These are phyloP conservation scores for Fusarium mundagurra DNA, from an alignment of 2,329 filamentous ascomycete species.

Conservation along the genomic window DNA sequence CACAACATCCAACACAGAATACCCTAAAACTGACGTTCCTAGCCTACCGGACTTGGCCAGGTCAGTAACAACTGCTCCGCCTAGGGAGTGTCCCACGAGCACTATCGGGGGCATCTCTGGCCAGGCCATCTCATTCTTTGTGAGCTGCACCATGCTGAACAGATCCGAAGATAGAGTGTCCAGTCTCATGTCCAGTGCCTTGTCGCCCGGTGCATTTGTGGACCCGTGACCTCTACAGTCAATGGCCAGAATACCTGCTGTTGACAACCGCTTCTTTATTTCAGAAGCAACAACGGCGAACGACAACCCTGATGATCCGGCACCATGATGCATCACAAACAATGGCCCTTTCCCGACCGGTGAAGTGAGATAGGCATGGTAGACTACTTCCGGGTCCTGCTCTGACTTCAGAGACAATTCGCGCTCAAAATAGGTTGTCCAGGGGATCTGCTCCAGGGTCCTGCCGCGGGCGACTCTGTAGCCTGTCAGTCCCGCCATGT, in stretches of 20 bases:
- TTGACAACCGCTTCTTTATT: constrained; percentile 78
- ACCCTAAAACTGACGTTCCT: constrained; percentile 78
- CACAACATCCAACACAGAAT: constrained; percentile 92
- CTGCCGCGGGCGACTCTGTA: constrained; percentile 60
- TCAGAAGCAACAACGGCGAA: constrained; percentile 85
- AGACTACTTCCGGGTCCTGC: constrained; percentile 61
- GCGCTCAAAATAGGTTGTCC: constrained; percentile 91
- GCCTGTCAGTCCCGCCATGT: constrained; percentile 38
- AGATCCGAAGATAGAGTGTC: constrained; percentile 79
- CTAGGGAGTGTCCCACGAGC: constrained; percentile 90
- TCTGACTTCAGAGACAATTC: constrained; percentile 77
- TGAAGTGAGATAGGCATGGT: constrained; percentile 90
- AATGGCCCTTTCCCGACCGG: constrained; percentile 80
- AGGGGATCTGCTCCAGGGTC: constrained; percentile 74
- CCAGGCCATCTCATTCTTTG: constrained; percentile 78
- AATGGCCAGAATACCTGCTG: constrained; percentile 83
- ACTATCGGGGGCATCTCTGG: constrained; percentile 76
- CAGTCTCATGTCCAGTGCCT: constrained; percentile 73
- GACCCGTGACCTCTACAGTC: constrained; percentile 90
- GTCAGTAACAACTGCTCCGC: constrained; percentile 90
- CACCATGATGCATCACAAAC: constrained; percentile 94
- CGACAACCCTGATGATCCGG: constrained; percentile 90
- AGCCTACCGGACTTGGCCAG: constrained; percentile 75
- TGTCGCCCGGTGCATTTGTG: constrained; percentile 60
- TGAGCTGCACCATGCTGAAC: constrained; percentile 72